phyloP scores from a whole-genome alignment of 306 rosid genomes.

The Cicer yamashitae region DNA sequence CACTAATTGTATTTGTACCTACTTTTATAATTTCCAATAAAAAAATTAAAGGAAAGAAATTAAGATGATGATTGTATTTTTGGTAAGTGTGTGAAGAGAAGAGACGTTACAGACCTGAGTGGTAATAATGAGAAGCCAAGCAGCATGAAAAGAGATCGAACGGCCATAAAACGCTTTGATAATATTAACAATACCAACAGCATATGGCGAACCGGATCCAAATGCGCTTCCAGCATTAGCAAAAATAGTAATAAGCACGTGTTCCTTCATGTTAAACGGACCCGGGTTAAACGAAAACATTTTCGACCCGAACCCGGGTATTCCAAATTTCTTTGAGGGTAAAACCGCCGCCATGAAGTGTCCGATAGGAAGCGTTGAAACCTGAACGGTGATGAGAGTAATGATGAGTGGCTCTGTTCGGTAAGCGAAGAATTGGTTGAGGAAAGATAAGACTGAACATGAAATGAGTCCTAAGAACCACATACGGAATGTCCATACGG shows the following conservation, averaged over 20 bases:
- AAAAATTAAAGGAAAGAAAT: no score
- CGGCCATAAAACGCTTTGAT: slow-evolving; percentile 68
- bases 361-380: slow-evolving; percentile 71
- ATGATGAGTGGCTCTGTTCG: slow-evolving; percentile 70
- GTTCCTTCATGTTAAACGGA: slow-evolving; percentile 88
- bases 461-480: slow-evolving; percentile 76
- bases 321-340: slow-evolving; percentile 49
- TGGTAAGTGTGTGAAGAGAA: no score
- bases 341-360: slow-evolving; percentile 70
- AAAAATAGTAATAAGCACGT: slow-evolving; percentile 75
- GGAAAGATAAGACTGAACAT: slow-evolving; percentile 66
- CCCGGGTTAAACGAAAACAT: slow-evolving; percentile 63
- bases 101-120: slow-evolving; percentile 44
- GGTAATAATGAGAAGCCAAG: slow-evolving; percentile 73
- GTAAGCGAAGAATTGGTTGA: slow-evolving; percentile 84
- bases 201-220: slow-evolving; percentile 74
- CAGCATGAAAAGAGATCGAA: slow-evolving; percentile 58
- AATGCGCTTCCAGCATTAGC: slow-evolving; percentile 82
- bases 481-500: slow-evolving; percentile 93
- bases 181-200: slow-evolving; percentile 62
- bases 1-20: no score
- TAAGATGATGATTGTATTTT: no score
- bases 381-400: slow-evolving; percentile 66
- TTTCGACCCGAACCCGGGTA: slow-evolving; percentile 57
- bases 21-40: no score